Evolutionary conservation across 2,329 filamentous ascomycete genomes (phyloP).

Genomic region (Diatrype stigma): DNA sequence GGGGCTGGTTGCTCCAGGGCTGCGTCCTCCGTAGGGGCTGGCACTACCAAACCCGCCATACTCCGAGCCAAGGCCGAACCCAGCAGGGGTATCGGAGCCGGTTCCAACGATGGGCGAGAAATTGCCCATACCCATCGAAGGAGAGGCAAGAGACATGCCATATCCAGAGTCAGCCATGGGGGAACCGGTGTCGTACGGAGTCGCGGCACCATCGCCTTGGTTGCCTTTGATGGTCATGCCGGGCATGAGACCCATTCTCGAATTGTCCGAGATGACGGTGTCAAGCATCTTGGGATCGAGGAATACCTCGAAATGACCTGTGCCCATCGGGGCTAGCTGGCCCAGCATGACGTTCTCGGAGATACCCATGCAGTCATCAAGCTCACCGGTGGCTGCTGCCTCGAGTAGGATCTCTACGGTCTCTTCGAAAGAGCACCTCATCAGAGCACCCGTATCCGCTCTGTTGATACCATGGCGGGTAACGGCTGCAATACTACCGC

Average conservation of each 20-base stretch:
- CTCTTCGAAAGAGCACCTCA: conserved; percentile 99
- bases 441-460: conserved; percentile 93
- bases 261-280: conserved; percentile 90
- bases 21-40: conserved; percentile 66
- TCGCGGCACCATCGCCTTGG: conserved; percentile 77
- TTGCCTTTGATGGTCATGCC: conserved; percentile 73
- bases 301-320: conserved; percentile 90
- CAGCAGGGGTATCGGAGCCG: conserved; percentile 66
- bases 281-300: conserved; percentile 94
- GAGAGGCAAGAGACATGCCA: conserved; percentile 55
- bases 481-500: conserved; percentile 90
- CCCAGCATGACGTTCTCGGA: conserved; percentile 99
- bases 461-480: conserved; percentile 98
- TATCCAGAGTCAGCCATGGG: conserved; percentile 71
- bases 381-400: conserved; percentile 87
- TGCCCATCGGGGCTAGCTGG: conserved; percentile 94
- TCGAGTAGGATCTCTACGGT: conserved; percentile 98
- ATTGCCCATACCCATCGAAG: conserved; percentile 50
- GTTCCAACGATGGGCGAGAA: conserved; percentile 75
- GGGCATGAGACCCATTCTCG: conserved; percentile 75
- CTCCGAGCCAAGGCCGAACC: conserved; percentile 64
- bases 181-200: conserved; percentile 87
- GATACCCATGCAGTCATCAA: conserved; percentile 96
- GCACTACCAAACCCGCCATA: conserved; percentile 51
- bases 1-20: conserved; percentile 69